Conservation (phyloP, 306 rosid genomes). For the Fagus sylvatica region DNA sequence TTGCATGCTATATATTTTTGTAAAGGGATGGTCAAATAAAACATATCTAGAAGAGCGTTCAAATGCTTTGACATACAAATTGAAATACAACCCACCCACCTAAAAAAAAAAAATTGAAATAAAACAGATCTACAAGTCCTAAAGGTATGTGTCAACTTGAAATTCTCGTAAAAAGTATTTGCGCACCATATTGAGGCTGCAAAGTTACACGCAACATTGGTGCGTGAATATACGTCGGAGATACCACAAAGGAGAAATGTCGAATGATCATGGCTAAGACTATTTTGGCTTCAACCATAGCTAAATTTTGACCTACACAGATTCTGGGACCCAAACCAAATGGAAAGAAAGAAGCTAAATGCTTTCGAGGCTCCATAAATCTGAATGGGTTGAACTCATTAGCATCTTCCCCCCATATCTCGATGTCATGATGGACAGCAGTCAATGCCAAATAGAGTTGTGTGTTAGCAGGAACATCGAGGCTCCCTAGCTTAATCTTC, state of each 20-base stretch:
- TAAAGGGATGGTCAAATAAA: too few relatives aligned
- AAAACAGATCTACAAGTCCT: too few relatives aligned
- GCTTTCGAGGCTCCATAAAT: conserved; percentile 54
- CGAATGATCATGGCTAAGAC: too few relatives aligned
- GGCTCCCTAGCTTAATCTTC: conserved; percentile 47
- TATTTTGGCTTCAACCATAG: conserved; percentile 53
- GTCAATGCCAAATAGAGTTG: conserved; percentile 51
- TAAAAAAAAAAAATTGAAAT: too few relatives aligned
- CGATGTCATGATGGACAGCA: conserved; percentile 55
- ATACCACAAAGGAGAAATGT: too few relatives aligned
- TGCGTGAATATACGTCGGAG: conserved; percentile 29
- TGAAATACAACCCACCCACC: too few relatives aligned
- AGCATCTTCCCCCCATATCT: conserved; percentile 77
- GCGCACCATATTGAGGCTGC: conserved; percentile 57
- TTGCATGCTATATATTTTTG: too few relatives aligned
- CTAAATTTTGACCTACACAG: conserved; percentile 18
- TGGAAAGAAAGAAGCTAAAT: conserved; percentile 54
- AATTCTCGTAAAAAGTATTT: conserved; percentile 36
- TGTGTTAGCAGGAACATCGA: conserved; percentile 58
- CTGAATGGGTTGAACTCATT: not conserved
- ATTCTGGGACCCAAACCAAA: conserved; percentile 60
- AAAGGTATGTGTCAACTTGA: not conserved
- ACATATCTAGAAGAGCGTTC: too few relatives aligned
- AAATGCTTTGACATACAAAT: too few relatives aligned
- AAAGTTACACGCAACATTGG: conserved; percentile 33